These are phyloP conservation scores for Phytophthora crassamura DNA, from an alignment of 352 stramenopile genomes.

Conservation along the genomic window DNA sequence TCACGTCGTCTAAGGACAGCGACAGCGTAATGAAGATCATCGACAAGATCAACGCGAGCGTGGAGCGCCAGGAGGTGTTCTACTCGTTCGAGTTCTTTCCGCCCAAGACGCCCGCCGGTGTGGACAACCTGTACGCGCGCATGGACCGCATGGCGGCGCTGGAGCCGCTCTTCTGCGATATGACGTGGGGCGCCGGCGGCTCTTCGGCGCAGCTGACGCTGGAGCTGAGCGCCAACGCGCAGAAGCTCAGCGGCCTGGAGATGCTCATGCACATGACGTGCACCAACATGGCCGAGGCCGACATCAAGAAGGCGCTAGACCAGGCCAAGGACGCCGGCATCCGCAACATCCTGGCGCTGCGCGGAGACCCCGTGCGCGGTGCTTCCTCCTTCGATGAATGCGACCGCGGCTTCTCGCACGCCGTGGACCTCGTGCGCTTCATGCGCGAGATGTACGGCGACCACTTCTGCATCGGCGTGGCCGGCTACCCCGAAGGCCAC, in stretches of 20 bases:
- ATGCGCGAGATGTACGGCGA: slow-evolving; percentile 96
- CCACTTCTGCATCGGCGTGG: slow-evolving; percentile 97
- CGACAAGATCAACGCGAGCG: slow-evolving; percentile 88
- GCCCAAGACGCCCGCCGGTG: slow-evolving; percentile 94
- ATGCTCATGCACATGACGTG: slow-evolving; percentile 97
- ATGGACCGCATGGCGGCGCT: slow-evolving; percentile 96
- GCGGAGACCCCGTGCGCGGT: slow-evolving; percentile 95
- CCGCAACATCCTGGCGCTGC: slow-evolving; percentile 98
- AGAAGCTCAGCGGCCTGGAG: slow-evolving; percentile 92
- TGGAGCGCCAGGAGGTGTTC: slow-evolving; percentile 87
- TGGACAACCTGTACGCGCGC: slow-evolving; percentile 97
- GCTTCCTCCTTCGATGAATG: slow-evolving; percentile 90
- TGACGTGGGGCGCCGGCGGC: slow-evolving; percentile 99
- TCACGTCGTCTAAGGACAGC: background rate
- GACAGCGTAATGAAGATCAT: slow-evolving; percentile 77
- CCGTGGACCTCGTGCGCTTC: slow-evolving; percentile 97
- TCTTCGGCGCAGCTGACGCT: slow-evolving; percentile 96
- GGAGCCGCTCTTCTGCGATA: slow-evolving; percentile 97
- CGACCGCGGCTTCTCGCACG: slow-evolving; percentile 94
- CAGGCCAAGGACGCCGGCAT: slow-evolving; percentile 94
- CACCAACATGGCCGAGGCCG: slow-evolving; percentile 97
- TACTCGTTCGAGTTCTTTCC: slow-evolving; percentile 99
- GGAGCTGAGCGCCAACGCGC: slow-evolving; percentile 92
- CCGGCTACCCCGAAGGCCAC: slow-evolving; percentile 98
- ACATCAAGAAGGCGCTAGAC: slow-evolving; percentile 94